Base-by-base conservation (phyloP, 2,329 filamentous ascomycete genomes). In the Colletotrichum magnum region DNA sequence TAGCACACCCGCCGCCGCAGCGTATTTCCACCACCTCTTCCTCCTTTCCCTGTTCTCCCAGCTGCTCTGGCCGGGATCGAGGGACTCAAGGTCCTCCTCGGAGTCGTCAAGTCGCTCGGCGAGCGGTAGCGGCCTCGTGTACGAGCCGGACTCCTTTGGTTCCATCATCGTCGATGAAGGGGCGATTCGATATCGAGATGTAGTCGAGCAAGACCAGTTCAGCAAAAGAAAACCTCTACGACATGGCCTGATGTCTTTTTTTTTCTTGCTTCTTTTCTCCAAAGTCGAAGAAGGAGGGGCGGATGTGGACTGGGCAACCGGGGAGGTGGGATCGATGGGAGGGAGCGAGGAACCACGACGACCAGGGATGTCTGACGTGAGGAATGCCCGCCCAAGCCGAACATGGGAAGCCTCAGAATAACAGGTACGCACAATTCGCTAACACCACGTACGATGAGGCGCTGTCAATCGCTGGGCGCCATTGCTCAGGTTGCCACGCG, bases 81-180 rank as follows among this genome's bases (percentile, higher is more conserved):
- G 56, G 6, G 72, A 69, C 56, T 74, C 70, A 18, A 68, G 39
- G 24, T 73, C 70, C 28, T 69, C 70, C 21, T 72, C 71, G 13
- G 72, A 67, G n/a, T 72, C 71, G 28, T 72, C 69, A 26, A 65
- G 52, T 1, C 67, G 62, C 41, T 70, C 63, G 15, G 71, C 71
- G 53, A 72, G 53, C 28, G 66, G 71, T 21, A 72, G 53, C 28
- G 66, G 71, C 18, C 28, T 64, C 7, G 54, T 57, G 41, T 65
- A 54, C 1, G 58, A 47, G 18, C 45, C 57, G 3, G 54, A 57
- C 13, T 64, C 60, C 24, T 71, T 70, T 48, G 69, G 43, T 39
- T 69, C 58, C 71, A 71, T 72, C 54, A 56, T 73, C 65, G 58
- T 66, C 72, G 65, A 58, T 60, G 21, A 56, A 56, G 4, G 64